Evolutionary conservation across 2,329 filamentous ascomycete genomes (phyloP).

Genomic region (Colletotrichum liaoningense): DNA sequence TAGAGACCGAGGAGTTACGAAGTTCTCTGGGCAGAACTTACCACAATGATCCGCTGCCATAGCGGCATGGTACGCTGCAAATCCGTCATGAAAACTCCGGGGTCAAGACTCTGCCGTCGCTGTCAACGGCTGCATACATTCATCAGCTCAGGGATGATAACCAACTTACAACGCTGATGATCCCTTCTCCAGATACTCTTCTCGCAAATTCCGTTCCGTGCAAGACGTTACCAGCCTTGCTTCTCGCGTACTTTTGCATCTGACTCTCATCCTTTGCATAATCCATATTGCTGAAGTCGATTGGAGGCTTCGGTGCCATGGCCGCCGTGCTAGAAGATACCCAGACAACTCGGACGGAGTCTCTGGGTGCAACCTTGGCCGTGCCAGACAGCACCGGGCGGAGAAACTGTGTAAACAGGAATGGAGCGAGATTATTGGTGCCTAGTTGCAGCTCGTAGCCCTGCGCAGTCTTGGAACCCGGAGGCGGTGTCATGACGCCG

Average conservation of each 20-base stretch:
- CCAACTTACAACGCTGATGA: conserved; percentile 5
- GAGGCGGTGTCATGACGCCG: conserved; percentile 50
- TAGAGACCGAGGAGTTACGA: too few relatives aligned
- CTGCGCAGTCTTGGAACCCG: conserved; percentile 48
- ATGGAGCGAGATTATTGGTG: conserved; percentile 43
- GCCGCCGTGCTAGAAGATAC: conserved; percentile 41
- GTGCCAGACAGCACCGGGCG: conserved; percentile 40
- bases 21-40: background rate
- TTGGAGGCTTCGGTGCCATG: conserved; percentile 37
- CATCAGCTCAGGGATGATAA: too few relatives aligned
- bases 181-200: conserved; percentile 13
- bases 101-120: conserved; percentile 3
- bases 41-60: background rate
- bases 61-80: conserved; percentile 23
- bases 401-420: conserved; percentile 45
- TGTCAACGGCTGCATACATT: background rate
- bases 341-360: conserved; percentile 43
- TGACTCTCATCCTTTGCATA: conserved; percentile 40
- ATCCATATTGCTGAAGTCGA: conserved; percentile 45
- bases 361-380: conserved; percentile 38
- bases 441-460: conserved; percentile 47
- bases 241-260: conserved; percentile 42
- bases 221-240: conserved; percentile 45
- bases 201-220: conserved; percentile 43
- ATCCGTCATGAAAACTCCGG: conserved; percentile 28